Percentiles rank a stretch among this genome's conserved stretches.
Conservation (phyloP, 805 yeast species). For the Candida namnaoensis region DNA sequence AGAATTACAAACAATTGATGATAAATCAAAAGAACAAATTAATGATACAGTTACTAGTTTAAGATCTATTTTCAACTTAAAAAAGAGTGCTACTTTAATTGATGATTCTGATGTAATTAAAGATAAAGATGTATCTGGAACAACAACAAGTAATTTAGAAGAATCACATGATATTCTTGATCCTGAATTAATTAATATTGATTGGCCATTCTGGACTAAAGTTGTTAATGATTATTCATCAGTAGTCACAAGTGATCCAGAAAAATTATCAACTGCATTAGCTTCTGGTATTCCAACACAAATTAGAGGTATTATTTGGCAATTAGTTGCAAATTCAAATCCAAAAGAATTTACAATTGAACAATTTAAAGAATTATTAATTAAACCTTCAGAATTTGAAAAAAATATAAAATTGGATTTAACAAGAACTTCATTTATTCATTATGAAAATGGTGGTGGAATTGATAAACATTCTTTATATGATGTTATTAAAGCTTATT, state of each 20-base stretch:
- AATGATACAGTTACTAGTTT: constrained; percentile 36
- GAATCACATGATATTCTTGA: constrained; percentile 11
- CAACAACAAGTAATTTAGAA: constrained; percentile 2
- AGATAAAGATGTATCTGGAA: constrained; percentile 2
- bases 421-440: constrained; percentile 74
- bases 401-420: constrained; percentile 75
- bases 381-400: constrained; percentile 56
- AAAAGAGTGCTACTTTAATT: constrained; percentile 13
- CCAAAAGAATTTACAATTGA: constrained; percentile 29
- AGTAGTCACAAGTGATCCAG: constrained; percentile 55
- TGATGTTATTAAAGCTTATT: constrained; percentile 75
- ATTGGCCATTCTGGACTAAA: constrained; percentile 85
- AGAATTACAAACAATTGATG: constrained; percentile 40
- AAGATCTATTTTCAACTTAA: constrained; percentile 20
- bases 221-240: constrained; percentile 71
- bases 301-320: constrained; percentile 90
- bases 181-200: constrained; percentile 31
- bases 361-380: constrained; percentile 29
- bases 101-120: constrained; percentile 12
- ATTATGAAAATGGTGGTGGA: constrained; percentile 28
- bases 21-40: constrained; percentile 42
- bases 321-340: constrained; percentile 74
- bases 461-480: constrained; percentile 58
- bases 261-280: constrained; percentile 50
- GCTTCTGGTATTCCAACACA: constrained; percentile 77